A percentile compares a stretch with the other conserved stretches of the same genome.
These are phyloP conservation scores for Pisolithus thermaeus DNA, from an alignment of 1,284 basidiomycete genomes.

Conservation along the genomic window DNA sequence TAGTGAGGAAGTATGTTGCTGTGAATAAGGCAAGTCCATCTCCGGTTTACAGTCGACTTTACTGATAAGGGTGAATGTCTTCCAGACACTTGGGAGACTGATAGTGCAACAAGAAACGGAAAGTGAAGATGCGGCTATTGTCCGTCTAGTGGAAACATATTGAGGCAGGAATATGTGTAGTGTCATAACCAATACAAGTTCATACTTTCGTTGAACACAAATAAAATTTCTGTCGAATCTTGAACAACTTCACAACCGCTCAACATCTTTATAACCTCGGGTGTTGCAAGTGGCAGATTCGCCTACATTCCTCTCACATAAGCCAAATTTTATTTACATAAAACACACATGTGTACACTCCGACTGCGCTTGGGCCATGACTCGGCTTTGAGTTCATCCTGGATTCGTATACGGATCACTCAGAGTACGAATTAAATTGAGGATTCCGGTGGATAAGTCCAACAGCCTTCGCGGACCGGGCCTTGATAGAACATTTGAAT, in stretches of 20 bases:
- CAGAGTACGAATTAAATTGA: background rate
- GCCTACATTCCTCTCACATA: no score
- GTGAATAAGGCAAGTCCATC: constrained; percentile 2
- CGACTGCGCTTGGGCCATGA: no score
- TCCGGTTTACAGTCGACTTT: background rate
- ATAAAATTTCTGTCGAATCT: no score
- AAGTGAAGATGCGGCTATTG: background rate
- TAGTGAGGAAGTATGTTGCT: background rate
- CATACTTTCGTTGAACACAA: no score
- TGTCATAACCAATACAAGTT: background rate
- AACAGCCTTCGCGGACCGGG: background rate
- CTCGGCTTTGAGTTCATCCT: no score
- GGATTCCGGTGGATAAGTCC: background rate
- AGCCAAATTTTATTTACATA: no score
- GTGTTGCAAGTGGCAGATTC: no score
- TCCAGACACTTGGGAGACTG: background rate
- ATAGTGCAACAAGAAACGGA: background rate
- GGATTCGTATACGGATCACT: no score
- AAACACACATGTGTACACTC: no score
- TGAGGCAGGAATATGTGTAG: background rate
- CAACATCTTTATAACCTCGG: no score
- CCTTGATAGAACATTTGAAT: constrained; percentile 13
- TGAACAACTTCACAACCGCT: no score
- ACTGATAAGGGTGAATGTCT: background rate
- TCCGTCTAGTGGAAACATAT: background rate